phyloP scores from a whole-genome alignment of 768 basidiomycete species.

The Grammothele lineata region DNA sequence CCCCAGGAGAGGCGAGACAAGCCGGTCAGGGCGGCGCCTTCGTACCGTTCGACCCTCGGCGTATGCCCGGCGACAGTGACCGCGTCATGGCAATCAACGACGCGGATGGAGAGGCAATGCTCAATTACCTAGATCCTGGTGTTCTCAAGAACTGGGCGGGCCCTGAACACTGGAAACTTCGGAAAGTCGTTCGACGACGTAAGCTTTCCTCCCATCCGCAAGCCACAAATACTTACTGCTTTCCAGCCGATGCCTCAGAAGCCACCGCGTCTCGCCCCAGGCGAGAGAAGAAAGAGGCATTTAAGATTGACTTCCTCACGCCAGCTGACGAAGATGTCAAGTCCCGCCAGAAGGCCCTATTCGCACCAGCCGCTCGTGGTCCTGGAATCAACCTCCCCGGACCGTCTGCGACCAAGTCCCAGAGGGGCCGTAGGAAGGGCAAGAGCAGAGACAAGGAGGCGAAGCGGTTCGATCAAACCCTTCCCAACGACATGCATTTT shows the following conservation, averaged over 20 bases:
- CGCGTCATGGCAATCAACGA: constrained; percentile 84
- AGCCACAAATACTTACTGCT: background rate
- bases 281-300: constrained; percentile 76
- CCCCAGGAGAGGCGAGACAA: constrained; percentile 21
- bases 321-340: constrained; percentile 58
- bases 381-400: constrained; percentile 61
- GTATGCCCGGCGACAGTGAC: constrained; percentile 71
- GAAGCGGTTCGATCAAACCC: constrained; percentile 67
- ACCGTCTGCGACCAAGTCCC: constrained; percentile 24
- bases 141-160: constrained; percentile 97
- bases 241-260: constrained; percentile 47
- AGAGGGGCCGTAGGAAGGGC: constrained; percentile 40
- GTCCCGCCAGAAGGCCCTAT: constrained; percentile 63
- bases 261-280: constrained; percentile 46
- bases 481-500: constrained; percentile 99
- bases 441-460: constrained; percentile 49
- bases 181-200: constrained; percentile 79
- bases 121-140: constrained; percentile 88
- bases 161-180: constrained; percentile 96
- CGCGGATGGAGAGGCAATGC: constrained; percentile 54
- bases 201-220: constrained; percentile 22
- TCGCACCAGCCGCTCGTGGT: constrained; percentile 71
- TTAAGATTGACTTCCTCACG: constrained; percentile 75
- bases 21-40: constrained; percentile 38
- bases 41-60: constrained; percentile 83